A percentile compares a stretch with the other conserved stretches of the same genome.
Evolutionary conservation across 345 rosid species (phyloP).

Genomic region (Salix caprea): DNA sequence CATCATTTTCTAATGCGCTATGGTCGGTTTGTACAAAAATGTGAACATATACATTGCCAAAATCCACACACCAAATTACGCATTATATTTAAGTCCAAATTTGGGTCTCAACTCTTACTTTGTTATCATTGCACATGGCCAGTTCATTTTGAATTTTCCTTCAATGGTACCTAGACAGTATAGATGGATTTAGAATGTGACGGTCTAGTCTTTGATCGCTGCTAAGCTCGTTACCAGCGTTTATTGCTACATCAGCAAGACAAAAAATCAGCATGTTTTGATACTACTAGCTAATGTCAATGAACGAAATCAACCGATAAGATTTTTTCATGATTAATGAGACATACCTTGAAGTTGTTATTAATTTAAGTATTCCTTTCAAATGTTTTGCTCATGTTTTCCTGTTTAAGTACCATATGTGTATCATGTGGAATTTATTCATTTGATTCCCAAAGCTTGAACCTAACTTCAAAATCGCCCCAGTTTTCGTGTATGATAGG

Average conservation of each 20-base stretch:
- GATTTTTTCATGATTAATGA: neutral
- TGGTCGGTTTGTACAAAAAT: neutral
- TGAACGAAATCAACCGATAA: neutral
- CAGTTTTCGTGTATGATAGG: conserved; percentile 90
- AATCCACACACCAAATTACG: neutral
- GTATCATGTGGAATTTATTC: neutral
- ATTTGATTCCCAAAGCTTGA: neutral
- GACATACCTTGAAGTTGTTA: neutral
- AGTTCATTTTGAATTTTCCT: neutral
- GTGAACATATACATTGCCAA: neutral
- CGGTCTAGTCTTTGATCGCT: neutral
- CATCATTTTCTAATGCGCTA: no score
- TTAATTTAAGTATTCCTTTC: neutral
- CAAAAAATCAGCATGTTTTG: no score
- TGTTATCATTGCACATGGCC: neutral
- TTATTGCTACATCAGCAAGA: neutral
- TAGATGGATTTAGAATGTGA: neutral
- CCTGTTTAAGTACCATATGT: no score
- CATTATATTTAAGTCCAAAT: neutral
- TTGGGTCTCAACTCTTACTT: neutral
- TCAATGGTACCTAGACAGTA: neutral
- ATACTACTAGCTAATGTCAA: neutral
- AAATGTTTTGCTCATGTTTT: neutral
- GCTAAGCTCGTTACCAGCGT: neutral
- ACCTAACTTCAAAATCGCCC: neutral